A percentile compares a stretch with the other conserved stretches of the same genome.
Conservation (phyloP, 2,329 filamentous ascomycete genomes). For the Talaromyces sp. region DNA sequence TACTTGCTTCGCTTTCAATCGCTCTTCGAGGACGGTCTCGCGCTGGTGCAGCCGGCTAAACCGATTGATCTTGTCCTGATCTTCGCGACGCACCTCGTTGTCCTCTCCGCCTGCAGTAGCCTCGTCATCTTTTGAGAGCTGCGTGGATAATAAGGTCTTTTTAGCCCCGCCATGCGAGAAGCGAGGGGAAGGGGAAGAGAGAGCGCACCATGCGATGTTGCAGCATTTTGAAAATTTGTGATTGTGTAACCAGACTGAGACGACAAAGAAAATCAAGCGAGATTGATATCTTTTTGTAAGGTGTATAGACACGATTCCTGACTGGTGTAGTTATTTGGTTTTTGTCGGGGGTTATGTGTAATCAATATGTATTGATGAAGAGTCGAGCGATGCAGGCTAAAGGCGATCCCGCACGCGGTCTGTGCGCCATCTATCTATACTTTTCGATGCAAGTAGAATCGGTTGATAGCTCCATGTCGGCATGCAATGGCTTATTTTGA, state of each 20-base stretch:
- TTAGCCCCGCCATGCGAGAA: neutral
- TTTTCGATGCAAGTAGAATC: neutral
- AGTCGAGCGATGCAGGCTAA: neutral
- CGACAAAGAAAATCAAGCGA: neutral
- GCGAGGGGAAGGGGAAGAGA: too few species aligned
- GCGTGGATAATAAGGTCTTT: slow-evolving; percentile 3
- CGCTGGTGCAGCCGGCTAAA: slow-evolving; percentile 93
- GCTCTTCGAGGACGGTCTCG: slow-evolving; percentile 72
- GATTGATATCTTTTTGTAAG: neutral
- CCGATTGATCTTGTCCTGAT: slow-evolving; percentile 98
- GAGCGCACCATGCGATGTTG: slow-evolving; percentile 57
- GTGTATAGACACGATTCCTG: neutral
- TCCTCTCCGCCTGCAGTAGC: slow-evolving; percentile 66
- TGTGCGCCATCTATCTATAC: neutral
- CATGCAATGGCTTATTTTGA: neutral
- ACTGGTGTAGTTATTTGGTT: neutral
- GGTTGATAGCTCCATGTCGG: neutral
- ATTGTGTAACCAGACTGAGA: neutral
- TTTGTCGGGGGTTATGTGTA: neutral
- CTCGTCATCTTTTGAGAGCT: slow-evolving; percentile 96
- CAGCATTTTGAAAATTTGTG: slow-evolving; percentile 40
- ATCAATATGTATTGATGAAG: neutral
- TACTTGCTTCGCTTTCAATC: slow-evolving; percentile 74
- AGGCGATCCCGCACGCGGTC: slow-evolving; percentile 6
- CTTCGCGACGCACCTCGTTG: slow-evolving; percentile 88